Evolutionary conservation across 2,329 filamentous ascomycete genomes (phyloP).

Genomic region (Parastagonospora avenae): DNA sequence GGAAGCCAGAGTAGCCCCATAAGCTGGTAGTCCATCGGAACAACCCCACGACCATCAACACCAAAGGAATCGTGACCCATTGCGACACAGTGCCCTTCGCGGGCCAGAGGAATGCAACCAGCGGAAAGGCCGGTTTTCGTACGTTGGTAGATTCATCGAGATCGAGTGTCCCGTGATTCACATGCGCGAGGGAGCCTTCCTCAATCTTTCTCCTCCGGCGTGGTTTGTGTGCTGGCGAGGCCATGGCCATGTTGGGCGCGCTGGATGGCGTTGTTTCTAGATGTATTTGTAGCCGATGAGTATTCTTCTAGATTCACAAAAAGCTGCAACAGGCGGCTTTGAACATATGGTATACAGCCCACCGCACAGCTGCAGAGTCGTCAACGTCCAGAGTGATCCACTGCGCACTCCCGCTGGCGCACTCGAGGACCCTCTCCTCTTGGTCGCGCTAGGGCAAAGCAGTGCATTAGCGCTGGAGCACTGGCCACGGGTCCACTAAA

Average conservation of each 20-base stretch:
- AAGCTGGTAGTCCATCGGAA: conserved; percentile 92
- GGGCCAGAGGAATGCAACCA: conserved; percentile 94
- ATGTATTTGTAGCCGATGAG: not conserved
- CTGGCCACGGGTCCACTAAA: conserved; percentile 4
- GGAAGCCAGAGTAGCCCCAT: conserved; percentile 92
- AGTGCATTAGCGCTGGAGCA: conserved; percentile 8
- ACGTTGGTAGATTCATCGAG: conserved; percentile 52
- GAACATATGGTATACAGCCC: no score
- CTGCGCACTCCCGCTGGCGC: not conserved
- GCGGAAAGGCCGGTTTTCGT: conserved; percentile 76
- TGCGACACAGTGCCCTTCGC: conserved; percentile 81
- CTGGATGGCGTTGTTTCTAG: not conserved
- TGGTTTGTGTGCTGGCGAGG: conserved; percentile 47
- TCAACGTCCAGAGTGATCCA: not conserved
- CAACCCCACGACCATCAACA: conserved; percentile 87
- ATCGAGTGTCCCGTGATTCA: conserved; percentile 51
- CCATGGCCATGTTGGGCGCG: conserved; percentile 25
- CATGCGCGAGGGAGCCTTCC: conserved; percentile 44
- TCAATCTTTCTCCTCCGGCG: conserved; percentile 52
- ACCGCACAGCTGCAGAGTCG: no score
- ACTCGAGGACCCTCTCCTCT: conserved; percentile 12
- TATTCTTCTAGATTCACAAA: not conserved
- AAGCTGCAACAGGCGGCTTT: no score
- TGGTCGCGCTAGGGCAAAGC: conserved; percentile 5
- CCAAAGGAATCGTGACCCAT: conserved; percentile 88